Base-by-base conservation (phyloP, 148 eudicot genomes). In the Polygonum maritimum region DNA sequence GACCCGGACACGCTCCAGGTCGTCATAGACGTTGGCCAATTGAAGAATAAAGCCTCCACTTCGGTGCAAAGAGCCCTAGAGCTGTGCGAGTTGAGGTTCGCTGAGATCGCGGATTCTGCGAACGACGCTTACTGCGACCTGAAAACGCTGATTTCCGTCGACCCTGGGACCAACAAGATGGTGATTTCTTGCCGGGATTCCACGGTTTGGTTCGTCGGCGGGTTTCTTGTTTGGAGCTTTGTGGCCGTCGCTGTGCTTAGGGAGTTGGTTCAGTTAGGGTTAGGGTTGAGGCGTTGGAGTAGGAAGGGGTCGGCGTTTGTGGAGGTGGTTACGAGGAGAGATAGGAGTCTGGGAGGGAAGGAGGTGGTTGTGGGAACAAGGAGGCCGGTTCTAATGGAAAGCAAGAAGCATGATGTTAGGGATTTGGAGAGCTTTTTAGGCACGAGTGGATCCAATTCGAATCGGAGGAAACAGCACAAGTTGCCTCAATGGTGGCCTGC, bases 401-500 rank as follows among this genome's bases (percentile, higher is more conserved):
- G 44, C 15, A 55, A 55, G 19, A 69, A 39, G 63, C 39, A 74
- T 47, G 77, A 74, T 74, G 11, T 52, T 39, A 79, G 45, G 58
- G 45, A 41, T 69, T 31, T 33, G 47, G 52, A 63, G 69, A 73
- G 82, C 13, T 77, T 35, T 80, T 79, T 60, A 75, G 80, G 75
- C 69, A 74, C 67, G 49, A 31, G 69, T 73, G 47, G 57, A 21
- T 80, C 44, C 77, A 78, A 39, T 72, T 75, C 76, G 77, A 60
- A 3, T 48, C 74, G 65, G 35, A 82, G 77, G 77, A 79, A 76
- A 79, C 82, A 73, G 77, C 73, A 70, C 60, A 84, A 80, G 85
- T 86, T 94, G 88, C 97, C 98, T 2, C 48, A 80, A 67, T 94
- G 98, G 98, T 94, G 98, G 98, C 98, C 98, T 31, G 81, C 33